phyloP scores from a whole-genome alignment of 2,329 filamentous ascomycete species.

The Alternaria longipes region DNA sequence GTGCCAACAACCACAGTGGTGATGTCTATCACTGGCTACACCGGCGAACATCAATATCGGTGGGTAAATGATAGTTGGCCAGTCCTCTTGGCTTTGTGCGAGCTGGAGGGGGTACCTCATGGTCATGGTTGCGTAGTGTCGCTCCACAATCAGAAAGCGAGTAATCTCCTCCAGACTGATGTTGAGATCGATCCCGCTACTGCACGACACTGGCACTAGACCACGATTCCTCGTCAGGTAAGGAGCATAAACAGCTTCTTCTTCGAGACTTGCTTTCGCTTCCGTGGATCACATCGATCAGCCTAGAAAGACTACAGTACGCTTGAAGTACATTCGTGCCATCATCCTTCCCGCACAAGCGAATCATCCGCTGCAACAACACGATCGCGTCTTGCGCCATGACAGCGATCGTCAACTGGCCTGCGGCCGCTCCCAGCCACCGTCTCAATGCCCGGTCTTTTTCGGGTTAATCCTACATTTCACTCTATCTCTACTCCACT shows the following conservation, averaged over 20 bases:
- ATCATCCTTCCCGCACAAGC: conserved; percentile 14
- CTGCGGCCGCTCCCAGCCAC: conserved; percentile 9
- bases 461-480: conserved; percentile 6
- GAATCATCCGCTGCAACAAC: conserved; percentile 4
- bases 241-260: conserved; percentile 2
- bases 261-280: background rate
- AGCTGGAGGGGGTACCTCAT: conserved; percentile 2
- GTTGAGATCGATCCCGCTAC: conserved; percentile 11
- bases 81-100: background rate
- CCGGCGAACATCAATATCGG: background rate
- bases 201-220: conserved; percentile 7
- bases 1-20: conserved; percentile 2
- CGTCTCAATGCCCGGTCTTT: background rate
- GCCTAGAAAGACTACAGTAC: background rate
- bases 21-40: conserved; percentile 2
- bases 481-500: conserved; percentile 18
- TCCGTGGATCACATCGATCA: conserved; percentile 1
- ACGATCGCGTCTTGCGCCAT: conserved; percentile 19
- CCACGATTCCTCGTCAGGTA: background rate
- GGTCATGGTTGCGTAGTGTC: conserved; percentile 1
- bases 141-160: background rate
- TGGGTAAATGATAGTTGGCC: background rate
- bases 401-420: conserved; percentile 8
- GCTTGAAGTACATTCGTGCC: background rate
- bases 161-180: background rate